Evolutionary conservation across 1,139 yeast species (phyloP), one percentile per base, ranked within the genome.

Genomic region (Pichia sp.): DNA sequence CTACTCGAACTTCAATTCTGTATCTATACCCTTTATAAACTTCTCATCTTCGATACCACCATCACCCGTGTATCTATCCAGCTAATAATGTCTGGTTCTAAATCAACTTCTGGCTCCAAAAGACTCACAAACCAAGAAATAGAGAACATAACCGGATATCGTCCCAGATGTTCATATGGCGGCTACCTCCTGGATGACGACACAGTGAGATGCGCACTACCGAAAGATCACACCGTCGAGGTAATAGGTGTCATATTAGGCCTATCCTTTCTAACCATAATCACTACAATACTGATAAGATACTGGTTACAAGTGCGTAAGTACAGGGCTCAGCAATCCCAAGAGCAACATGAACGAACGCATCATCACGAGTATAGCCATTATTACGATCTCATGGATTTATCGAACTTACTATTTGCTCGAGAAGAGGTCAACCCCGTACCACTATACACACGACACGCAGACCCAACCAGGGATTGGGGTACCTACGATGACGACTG

Each of bases 401-500:
- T 12, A 24, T 24, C 12, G n/a, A n/a, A n/a, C n/a, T n/a, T n/a
- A n/a, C n/a, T n/a, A n/a, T n/a, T n/a, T n/a, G n/a, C n/a, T n/a
- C n/a, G n/a, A n/a, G n/a, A 25, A 10, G 22, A 23, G 17, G 20
- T 22, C 23, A 20, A 25, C 15, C 17, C 16, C 3, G 32, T 39
- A 11, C 44, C 49, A 9, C 22, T 27, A 5, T 53, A 52, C 30
- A 37, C 51, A 6, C 44, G 51, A 12, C 53, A 54, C 12, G 23
- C 47, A 2, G 53, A 37, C 19, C 33, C 37, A 5, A 16, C 11
- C 8, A 5, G 23, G 2, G 40, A 37, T 30, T 16, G 24, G 10
- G 40, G 34, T 5, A 14, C 19, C 9, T 34, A 34, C 21, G 34
- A 31, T 13, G 5, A 9, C 15, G 13, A 17, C 9, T 37, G 40